phyloP scores from a whole-genome alignment of 2,329 filamentous ascomycete species.

The Ilyonectria destructans region DNA sequence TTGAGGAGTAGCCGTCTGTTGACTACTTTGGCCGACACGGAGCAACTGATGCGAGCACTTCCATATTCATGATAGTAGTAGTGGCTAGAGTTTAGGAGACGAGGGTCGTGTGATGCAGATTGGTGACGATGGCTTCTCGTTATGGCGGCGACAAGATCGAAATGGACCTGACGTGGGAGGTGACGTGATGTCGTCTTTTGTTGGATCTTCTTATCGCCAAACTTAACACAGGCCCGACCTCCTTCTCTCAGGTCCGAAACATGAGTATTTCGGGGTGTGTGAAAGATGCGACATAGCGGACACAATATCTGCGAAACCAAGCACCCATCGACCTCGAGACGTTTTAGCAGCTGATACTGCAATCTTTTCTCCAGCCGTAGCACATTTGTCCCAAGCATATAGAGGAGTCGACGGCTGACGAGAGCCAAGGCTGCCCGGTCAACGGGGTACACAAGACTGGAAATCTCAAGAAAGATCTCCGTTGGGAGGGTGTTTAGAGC shows the following conservation, averaged over 20 bases:
- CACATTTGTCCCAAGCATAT: not conserved
- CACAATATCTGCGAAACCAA: not conserved
- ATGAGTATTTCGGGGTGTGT: not conserved
- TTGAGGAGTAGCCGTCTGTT: not conserved
- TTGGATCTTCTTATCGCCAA: not conserved
- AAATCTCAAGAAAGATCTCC: not conserved
- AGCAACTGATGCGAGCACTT: not conserved
- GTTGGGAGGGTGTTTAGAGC: not conserved
- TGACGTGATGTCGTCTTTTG: not conserved
- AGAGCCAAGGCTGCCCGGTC: not conserved
- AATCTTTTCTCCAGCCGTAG: not conserved
- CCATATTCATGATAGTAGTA: not conserved
- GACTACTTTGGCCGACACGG: not conserved
- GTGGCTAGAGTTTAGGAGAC: not conserved
- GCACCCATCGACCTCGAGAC: not conserved
- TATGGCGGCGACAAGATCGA: not conserved
- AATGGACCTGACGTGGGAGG: not conserved
- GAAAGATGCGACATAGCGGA: not conserved
- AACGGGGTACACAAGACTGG: not conserved
- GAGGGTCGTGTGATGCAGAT: not conserved
- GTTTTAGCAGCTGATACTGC: not conserved
- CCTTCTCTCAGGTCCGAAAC: not conserved
- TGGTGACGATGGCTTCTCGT: not conserved
- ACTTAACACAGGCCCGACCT: not conserved
- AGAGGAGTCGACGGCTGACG: not conserved